These are phyloP conservation scores for Parsonsia alboflavescens DNA, from an alignment of 257 asterid species.

Conservation along the genomic window DNA sequence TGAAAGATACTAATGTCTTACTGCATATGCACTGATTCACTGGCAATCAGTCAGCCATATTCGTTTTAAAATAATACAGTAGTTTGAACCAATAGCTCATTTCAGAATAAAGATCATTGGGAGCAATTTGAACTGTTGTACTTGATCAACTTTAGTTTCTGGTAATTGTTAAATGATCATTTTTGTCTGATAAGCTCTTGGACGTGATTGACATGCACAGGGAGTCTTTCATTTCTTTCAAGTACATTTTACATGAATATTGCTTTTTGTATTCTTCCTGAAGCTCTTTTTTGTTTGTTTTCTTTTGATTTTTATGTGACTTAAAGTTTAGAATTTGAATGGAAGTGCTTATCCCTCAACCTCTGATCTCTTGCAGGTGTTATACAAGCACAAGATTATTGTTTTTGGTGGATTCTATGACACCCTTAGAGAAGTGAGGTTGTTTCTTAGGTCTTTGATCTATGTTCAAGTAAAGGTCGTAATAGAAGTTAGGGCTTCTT, in stretches of 20 bases:
- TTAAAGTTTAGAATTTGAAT: background rate
- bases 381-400: slow-evolving; percentile 93
- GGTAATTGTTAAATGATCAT: background rate
- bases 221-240: slow-evolving; percentile 5
- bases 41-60: background rate
- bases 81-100: background rate
- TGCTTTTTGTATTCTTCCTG: background rate
- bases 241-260: background rate
- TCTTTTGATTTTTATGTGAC: slow-evolving; percentile 1
- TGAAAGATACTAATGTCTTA: background rate
- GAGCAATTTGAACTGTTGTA: background rate
- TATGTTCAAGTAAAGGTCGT: background rate
- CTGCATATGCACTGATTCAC: background rate
- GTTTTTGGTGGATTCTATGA: slow-evolving; percentile 97
- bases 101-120: background rate
- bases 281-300: background rate
- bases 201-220: background rate
- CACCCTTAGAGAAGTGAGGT: slow-evolving; percentile 99
- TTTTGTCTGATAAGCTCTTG: background rate
- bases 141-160: background rate
- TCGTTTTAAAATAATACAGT: background rate
- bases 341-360: slow-evolving; percentile 19
- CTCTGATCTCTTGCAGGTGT: slow-evolving; percentile 47
- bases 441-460: slow-evolving; percentile 14
- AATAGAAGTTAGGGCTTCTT: background rate